These are phyloP conservation scores for Henckelia pumila DNA, from an alignment of 257 asterid species.

Conservation along the genomic window DNA sequence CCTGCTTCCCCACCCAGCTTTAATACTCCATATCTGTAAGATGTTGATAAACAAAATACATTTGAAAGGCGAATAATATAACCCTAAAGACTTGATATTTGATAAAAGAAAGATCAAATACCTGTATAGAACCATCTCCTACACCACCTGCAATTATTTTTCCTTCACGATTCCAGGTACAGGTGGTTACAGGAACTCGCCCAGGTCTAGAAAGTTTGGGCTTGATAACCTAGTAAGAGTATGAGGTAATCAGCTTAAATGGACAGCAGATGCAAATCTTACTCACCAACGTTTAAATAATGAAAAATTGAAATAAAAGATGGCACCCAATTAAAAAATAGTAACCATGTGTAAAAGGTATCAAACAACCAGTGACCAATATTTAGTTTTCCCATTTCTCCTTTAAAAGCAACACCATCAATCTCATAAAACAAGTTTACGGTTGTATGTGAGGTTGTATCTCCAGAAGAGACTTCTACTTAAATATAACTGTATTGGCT, in stretches of 20 bases:
- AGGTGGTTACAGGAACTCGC: conserved; percentile 87
- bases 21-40: conserved; percentile 82
- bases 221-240: conserved; percentile 70
- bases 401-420: neutral
- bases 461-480: neutral
- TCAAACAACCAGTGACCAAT: neutral
- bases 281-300: neutral
- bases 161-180: conserved; percentile 95
- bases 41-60: neutral
- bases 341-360: conserved; percentile 11
- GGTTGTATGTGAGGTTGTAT: neutral
- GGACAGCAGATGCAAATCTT: neutral
- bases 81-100: neutral
- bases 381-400: conserved; percentile 9
- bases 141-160: conserved; percentile 83
- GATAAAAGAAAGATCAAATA: conserved; percentile 24
- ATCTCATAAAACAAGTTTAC: neutral
- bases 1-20: conserved; percentile 98
- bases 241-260: conserved; percentile 28
- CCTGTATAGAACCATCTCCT: conserved; percentile 97
- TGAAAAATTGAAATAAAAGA: neutral
- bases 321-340: conserved; percentile 21
- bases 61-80: conserved; percentile 12
- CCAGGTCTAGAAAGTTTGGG: conserved; percentile 91
- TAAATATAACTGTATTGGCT: neutral